Base-by-base conservation (phyloP, 352 stramenopile species). In the Phytopythium kandeliae region DNA sequence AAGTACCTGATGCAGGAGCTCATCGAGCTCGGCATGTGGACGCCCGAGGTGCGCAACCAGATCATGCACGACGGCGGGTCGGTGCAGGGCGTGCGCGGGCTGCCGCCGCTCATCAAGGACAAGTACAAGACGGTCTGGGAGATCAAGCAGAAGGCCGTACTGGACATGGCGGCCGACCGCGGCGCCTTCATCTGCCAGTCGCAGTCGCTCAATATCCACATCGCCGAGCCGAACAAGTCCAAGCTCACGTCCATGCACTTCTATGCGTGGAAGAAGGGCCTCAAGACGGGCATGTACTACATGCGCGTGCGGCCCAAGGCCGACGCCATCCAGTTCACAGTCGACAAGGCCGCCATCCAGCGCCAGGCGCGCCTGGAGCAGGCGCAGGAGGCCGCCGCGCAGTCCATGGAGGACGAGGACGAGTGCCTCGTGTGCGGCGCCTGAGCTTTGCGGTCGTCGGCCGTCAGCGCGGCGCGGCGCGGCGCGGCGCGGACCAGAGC, bases 281-380 rank as follows among this genome's bases (percentile, higher is more conserved):
- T 99, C 30, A 99, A 99, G 90, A 99, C 97, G 17, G 97, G 97
- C 45, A 99, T 99, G 95, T 99, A 99, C 78, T 99, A 99, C 82
- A 89, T 99, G 51, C 93, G 97, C 49, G 98, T 95, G 26, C 81
- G 88, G 30, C 97, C 97, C 31, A 99, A 99, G 81, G 97, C 97
- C n/a, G 87, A 99, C 67, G 97, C 97, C 46, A 99, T 99, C 62
- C 92, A 99, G 68, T 99, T 99, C 76, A 99, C 97, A 30, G 96
- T 99, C 42, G 96, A 99, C 74, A 96, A 99, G 79, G 85, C 96
- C 33, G 83, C 92, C 44, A 70, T 89, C 28, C 71, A 89, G 51
- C 44, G 50, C 43, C 57, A 72, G 19, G 51, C 74, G 57, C 47
- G 61, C 58, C 55, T 63, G 54, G 22, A 5, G 24, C 24, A 34